A percentile compares a stretch with the other conserved stretches of the same genome.
These are phyloP conservation scores for Iberis pinnata DNA, from an alignment of 345 rosid species.

Conservation along the genomic window DNA sequence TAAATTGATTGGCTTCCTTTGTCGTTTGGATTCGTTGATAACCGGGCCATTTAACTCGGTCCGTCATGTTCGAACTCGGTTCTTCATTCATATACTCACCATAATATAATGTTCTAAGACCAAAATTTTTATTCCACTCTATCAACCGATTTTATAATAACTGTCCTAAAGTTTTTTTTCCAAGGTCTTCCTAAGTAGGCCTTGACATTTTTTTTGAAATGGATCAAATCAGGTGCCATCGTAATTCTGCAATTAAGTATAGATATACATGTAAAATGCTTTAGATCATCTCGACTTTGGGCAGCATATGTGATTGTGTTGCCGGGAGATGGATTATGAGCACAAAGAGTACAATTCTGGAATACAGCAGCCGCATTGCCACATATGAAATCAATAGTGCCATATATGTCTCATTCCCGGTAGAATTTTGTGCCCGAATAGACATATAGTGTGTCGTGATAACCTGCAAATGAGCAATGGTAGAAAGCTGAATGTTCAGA, in stretches of 20 bases:
- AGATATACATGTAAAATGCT: conserved; percentile 60
- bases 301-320: conserved; percentile 64
- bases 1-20: conserved; percentile 49
- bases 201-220: conserved; percentile 38
- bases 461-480: conserved; percentile 64
- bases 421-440: conserved; percentile 73
- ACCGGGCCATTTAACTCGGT: conserved; percentile 77
- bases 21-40: conserved; percentile 43
- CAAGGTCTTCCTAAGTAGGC: conserved; percentile 75
- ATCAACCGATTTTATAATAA: conserved; percentile 56
- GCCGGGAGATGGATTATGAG: conserved; percentile 54
- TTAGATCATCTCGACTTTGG: conserved; percentile 69
- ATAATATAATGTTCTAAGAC: conserved; percentile 53
- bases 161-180: conserved; percentile 68
- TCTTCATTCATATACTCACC: conserved; percentile 74
- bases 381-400: conserved; percentile 62
- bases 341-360: conserved; percentile 63
- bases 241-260: conserved; percentile 45
- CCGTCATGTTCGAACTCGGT: conserved; percentile 50
- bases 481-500: conserved; percentile 71
- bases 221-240: conserved; percentile 54
- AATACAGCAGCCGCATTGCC: conserved; percentile 72
- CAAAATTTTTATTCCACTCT: conserved; percentile 65
- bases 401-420: conserved; percentile 69
- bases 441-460: conserved; percentile 77